phyloP scores from a whole-genome alignment of 139 green algal species.

The Eudorina sp. region DNA sequence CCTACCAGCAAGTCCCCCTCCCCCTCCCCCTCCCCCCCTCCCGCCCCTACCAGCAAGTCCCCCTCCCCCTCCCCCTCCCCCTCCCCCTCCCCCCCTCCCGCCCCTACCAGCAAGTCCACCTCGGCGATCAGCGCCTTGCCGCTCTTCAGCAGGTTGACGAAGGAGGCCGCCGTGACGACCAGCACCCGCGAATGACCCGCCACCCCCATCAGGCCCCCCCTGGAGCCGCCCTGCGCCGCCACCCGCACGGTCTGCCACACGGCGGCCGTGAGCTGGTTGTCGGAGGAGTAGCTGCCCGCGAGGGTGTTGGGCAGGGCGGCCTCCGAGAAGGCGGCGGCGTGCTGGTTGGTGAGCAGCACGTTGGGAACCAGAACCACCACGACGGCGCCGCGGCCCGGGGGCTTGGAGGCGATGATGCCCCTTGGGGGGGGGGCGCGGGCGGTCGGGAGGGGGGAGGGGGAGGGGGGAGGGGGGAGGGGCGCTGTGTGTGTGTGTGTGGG shows the following conservation, averaged over 20 bases:
- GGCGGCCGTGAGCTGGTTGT: neutral
- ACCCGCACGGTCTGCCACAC: neutral
- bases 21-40: no score
- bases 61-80: neutral
- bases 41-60: no score
- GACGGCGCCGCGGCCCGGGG: neutral
- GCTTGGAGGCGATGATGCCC: neutral
- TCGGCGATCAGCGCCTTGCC: neutral
- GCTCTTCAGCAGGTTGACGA: conserved; percentile 23
- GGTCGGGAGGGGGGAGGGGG: neutral
- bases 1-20: no score
- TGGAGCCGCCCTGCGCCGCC: neutral
- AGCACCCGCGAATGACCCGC: neutral
- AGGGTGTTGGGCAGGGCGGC: neutral
- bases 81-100: neutral
- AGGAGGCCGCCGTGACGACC: neutral
- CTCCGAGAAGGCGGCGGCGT: conserved; percentile 17
- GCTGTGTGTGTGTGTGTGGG: neutral
- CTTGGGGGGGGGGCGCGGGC: neutral
- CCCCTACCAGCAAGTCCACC: conserved; percentile 20
- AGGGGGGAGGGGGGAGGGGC: neutral
- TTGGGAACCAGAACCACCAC: conserved; percentile 57
- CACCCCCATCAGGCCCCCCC: no score
- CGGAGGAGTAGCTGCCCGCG: neutral
- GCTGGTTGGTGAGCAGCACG: conserved; percentile 53